Percentiles rank a stretch among this genome's conserved stretches.
Evolutionary conservation across 805 yeast species (phyloP).

Genomic region (Blastobotrys robertii): DNA sequence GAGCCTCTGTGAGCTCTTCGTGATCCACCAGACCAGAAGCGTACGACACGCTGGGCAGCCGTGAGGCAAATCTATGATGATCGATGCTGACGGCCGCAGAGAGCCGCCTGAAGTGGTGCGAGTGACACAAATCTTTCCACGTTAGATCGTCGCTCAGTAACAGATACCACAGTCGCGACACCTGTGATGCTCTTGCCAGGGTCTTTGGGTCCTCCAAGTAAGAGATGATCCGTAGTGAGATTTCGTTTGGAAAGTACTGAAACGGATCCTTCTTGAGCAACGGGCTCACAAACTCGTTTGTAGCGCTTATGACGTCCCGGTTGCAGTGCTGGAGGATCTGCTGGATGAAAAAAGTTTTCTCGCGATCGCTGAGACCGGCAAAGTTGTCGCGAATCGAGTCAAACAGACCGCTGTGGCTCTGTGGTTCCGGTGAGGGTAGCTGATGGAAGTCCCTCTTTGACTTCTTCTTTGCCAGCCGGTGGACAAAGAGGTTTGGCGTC

Average conservation of each 20-base stretch:
- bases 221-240: slow-evolving; percentile 72
- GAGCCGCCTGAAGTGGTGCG: slow-evolving; percentile 28
- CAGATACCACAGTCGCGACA: slow-evolving; percentile 65
- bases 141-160: slow-evolving; percentile 32
- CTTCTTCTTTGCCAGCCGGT: slow-evolving; percentile 3
- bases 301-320: slow-evolving; percentile 18
- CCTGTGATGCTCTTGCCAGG: slow-evolving; percentile 87
- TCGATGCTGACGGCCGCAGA: slow-evolving; percentile 24
- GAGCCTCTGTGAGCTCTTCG: slow-evolving; percentile 21
- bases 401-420: neutral
- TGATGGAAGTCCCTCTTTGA: neutral
- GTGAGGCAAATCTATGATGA: neutral
- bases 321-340: slow-evolving; percentile 17
- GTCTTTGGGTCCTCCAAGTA: slow-evolving; percentile 77
- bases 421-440: neutral
- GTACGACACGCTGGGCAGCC: slow-evolving; percentile 10
- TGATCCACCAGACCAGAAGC: slow-evolving; percentile 4
- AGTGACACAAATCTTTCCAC: slow-evolving; percentile 33
- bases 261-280: slow-evolving; percentile 33
- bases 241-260: slow-evolving; percentile 60
- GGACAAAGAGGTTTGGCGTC: slow-evolving; percentile 15
- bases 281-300: slow-evolving; percentile 26
- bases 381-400: neutral
- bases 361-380: slow-evolving; percentile 11
- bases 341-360: slow-evolving; percentile 15